phyloP scores from a whole-genome alignment of 306 rosid species.

The Sicyos edulis region DNA sequence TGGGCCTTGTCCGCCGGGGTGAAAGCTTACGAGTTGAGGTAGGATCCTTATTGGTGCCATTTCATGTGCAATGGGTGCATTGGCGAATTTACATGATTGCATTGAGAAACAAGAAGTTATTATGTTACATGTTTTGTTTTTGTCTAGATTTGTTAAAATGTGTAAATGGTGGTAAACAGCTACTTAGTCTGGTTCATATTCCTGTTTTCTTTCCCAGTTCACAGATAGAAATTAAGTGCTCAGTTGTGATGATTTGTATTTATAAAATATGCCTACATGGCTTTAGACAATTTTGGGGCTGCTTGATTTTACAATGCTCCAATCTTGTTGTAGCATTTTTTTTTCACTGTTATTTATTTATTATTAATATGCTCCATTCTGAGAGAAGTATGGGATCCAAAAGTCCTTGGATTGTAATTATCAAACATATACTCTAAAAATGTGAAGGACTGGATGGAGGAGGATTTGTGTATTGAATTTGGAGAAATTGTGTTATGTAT shows the following conservation, averaged over 20 bases:
- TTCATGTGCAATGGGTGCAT: constrained; percentile 19
- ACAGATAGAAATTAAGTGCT: too few relatives aligned
- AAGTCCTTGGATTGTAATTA: neutral
- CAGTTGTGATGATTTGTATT: neutral
- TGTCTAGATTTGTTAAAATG: constrained; percentile 9
- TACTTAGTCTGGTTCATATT: neutral
- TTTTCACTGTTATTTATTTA: too few relatives aligned
- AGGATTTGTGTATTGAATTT: neutral
- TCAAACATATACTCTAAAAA: neutral
- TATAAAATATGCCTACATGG: neutral
- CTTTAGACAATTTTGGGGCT: neutral
- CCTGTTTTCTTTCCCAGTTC: neutral
- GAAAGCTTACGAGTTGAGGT: constrained; percentile 87
- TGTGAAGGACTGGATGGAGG: neutral
- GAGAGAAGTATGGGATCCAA: neutral
- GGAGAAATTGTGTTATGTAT: neutral
- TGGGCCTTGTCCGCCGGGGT: constrained; percentile 88
- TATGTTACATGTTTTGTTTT: neutral
- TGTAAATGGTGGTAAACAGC: constrained; percentile 9
- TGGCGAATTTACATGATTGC: constrained; percentile 16
- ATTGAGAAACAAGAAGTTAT: constrained; percentile 4
- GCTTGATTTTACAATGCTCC: neutral
- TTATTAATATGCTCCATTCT: too few relatives aligned
- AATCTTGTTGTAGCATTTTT: neutral
- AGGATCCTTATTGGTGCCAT: constrained; percentile 27